phyloP scores from a whole-genome alignment of 768 basidiomycete genomes.

The Daedalea quercina region DNA sequence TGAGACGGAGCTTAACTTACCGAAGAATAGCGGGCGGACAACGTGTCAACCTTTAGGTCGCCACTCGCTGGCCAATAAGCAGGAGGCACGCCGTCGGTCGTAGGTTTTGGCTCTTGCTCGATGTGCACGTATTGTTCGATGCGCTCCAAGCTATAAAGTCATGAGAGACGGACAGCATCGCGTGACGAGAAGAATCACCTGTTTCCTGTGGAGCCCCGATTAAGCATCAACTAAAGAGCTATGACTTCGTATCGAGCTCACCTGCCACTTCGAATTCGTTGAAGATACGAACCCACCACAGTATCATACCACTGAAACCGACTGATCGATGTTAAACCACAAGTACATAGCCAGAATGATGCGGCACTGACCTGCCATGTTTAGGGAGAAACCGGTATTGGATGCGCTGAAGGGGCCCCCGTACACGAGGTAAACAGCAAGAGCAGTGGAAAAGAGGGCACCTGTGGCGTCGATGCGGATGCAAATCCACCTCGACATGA shows the following conservation, averaged over 20 bases:
- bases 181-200: slow-evolving; percentile 16
- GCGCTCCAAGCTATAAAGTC: slow-evolving; percentile 33
- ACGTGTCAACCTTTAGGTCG: slow-evolving; percentile 37
- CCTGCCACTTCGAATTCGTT: slow-evolving; percentile 43
- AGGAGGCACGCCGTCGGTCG: slow-evolving; percentile 37
- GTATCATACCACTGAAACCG: slow-evolving; percentile 49
- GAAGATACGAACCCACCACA: slow-evolving; percentile 41
- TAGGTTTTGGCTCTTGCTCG: slow-evolving; percentile 41
- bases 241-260: slow-evolving; percentile 14
- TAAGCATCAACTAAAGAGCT: background rate
- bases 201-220: slow-evolving; percentile 20
- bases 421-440: slow-evolving; percentile 53
- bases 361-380: slow-evolving; percentile 32
- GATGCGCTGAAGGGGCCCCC: slow-evolving; percentile 32
- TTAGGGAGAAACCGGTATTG: slow-evolving; percentile 33
- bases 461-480: slow-evolving; percentile 51
- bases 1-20: slow-evolving; percentile 10
- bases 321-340: slow-evolving; percentile 23
- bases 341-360: background rate
- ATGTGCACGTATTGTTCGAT: slow-evolving; percentile 47
- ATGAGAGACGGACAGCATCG: background rate
- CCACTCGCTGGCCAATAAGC: slow-evolving; percentile 61
- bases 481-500: slow-evolving; percentile 33
- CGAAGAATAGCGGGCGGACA: slow-evolving; percentile 39
- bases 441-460: slow-evolving; percentile 38